Base-by-base conservation (phyloP, 2,329 filamentous ascomycete genomes). In the Biscogniauxia marginata region DNA sequence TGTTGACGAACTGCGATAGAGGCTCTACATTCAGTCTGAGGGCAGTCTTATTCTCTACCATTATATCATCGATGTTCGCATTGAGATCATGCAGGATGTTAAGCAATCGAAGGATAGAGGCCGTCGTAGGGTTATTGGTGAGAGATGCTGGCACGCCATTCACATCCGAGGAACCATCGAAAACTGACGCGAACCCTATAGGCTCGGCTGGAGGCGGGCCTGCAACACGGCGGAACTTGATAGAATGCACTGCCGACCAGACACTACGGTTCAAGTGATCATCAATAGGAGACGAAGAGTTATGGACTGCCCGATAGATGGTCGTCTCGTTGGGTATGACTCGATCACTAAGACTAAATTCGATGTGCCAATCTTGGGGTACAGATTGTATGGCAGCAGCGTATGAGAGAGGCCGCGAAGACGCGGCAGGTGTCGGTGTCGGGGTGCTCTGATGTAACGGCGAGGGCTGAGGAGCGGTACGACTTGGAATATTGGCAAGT, bases 351-450 rank as follows among this genome's bases (percentile, higher is more conserved):
- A 98, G 83, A 63, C 85, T 93, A 74, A 99, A 99, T 68, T 98
- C 91, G 58, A 99, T 92, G 67, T 99, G 93, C 95, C 95, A 99
- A 69, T 98, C 93, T 69, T 96, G 89, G 1, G 93, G 91, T 0
- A 85, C 79, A 13, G 90, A 80, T 64, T 93, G 90, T 52, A 96
- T 84, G 3, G 91, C 91, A 52, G 90, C 89, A 21, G 92, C 88
- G 71, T 97, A 96, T 0, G 92, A 91, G 73, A 91, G 85, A 2
- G 88, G 82, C 8, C 88, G 82, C 8, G 86, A 82, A 16, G 87
- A 77, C 0, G 84, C 70, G 1, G 80, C 74, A 20, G 81, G 75
- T 1, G 79, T 78, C 5, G 81, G 75, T 4, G 79, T 67, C 9
- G 66, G 65, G 6, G 69, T 75, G 59, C 71, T 74, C 58, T 77